Evolutionary conservation across 306 rosid genomes (phyloP).

Genomic region (Trichosanthes cucumerina): DNA sequence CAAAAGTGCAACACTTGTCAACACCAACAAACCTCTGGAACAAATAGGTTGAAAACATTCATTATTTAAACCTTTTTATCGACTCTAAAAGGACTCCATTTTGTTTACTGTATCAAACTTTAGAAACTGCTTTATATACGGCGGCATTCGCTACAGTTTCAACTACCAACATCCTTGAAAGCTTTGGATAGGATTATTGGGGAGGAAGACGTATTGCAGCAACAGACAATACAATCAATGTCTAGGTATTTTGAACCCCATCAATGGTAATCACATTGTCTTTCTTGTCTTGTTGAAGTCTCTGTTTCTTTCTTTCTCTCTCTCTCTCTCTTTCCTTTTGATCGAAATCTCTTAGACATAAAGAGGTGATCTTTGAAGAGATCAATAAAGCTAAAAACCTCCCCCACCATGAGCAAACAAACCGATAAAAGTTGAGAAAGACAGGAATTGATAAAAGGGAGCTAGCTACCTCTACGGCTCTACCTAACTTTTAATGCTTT

Average conservation of each 20-base stretch:
- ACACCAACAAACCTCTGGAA: conserved; percentile 36
- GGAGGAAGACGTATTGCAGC: neutral
- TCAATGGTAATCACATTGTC: conserved; percentile 1
- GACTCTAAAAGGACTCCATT: neutral
- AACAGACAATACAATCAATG: neutral
- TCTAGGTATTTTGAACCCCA: neutral
- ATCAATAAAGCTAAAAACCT: neutral
- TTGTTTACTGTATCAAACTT: neutral
- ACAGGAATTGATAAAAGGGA: conserved; percentile 1
- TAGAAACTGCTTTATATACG: neutral
- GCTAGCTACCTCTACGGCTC: neutral
- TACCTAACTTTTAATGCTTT: neutral
- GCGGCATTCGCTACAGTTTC: neutral
- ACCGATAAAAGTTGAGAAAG: neutral
- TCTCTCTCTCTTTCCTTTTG: neutral
- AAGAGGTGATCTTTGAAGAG: conserved; percentile 1
- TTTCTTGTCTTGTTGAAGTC: neutral
- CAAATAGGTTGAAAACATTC: conserved; percentile 25
- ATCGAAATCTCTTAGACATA: neutral
- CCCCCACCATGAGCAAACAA: neutral
- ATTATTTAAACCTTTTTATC: neutral
- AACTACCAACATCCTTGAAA: neutral
- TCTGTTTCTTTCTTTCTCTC: neutral
- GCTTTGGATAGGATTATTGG: neutral
- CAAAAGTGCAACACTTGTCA: conserved; percentile 54